phyloP scores from a whole-genome alignment of 2,329 filamentous ascomycete species.

The Alternaria longipes region DNA sequence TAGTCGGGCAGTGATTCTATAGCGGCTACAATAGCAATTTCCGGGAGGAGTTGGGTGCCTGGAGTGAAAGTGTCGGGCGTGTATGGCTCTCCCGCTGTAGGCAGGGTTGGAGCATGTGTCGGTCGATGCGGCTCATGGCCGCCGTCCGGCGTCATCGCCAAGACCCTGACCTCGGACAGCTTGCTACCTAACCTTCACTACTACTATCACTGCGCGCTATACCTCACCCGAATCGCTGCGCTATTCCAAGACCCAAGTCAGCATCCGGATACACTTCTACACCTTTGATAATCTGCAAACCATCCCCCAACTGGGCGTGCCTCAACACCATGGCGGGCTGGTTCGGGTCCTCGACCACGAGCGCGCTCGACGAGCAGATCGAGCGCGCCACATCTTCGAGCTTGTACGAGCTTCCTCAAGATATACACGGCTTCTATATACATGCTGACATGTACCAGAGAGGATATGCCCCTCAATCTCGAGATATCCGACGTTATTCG shows the following conservation, averaged over 20 bases:
- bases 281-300: background rate
- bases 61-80: conserved; percentile 1
- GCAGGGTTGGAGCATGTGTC: conserved; percentile 14
- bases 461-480: conserved; percentile 96
- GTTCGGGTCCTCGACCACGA: conserved; percentile 84
- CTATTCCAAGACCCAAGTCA: background rate
- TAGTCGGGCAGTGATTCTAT: background rate
- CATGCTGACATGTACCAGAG: conserved; percentile 61
- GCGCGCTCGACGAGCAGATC: conserved; percentile 95
- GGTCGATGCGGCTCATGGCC: conserved; percentile 19
- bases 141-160: conserved; percentile 24
- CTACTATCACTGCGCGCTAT: conserved; percentile 9
- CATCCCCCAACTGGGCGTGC: background rate
- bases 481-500: conserved; percentile 98
- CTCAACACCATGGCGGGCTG: conserved; percentile 81
- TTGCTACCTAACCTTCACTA: conserved; percentile 22
- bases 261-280: too few species aligned
- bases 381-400: conserved; percentile 94
- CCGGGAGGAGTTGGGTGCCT: background rate
- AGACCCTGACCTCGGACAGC: conserved; percentile 14
- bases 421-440: background rate
- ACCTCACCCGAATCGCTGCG: background rate
- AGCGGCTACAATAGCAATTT: background rate
- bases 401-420: conserved; percentile 66
- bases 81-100: conserved; percentile 8